Evolutionary conservation across 495 filamentous ascomycete genomes (phyloP).

Genomic region (Astrothelium subdiscretum): DNA sequence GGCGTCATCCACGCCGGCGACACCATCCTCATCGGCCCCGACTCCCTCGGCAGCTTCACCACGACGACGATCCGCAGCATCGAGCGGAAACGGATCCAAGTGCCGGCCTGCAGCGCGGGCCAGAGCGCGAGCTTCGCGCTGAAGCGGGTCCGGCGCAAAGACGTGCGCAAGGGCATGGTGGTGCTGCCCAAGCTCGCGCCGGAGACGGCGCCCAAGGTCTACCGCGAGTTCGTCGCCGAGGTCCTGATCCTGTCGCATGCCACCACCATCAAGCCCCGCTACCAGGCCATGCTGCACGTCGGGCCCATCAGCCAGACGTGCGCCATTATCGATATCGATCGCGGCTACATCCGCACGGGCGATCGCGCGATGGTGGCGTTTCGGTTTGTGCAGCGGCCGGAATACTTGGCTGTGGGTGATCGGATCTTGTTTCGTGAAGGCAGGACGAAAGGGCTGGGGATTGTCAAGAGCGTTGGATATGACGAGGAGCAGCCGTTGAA

Average conservation of each 20-base stretch:
- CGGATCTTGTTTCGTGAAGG: constrained; percentile 89
- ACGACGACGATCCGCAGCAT: constrained; percentile 86
- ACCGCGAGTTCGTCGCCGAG: constrained; percentile 88
- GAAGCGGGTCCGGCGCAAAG: constrained; percentile 73
- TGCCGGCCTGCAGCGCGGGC: constrained; percentile 79
- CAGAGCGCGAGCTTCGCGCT: constrained; percentile 89
- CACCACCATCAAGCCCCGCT: constrained; percentile 96
- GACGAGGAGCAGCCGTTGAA: constrained; percentile 52
- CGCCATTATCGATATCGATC: constrained; percentile 93
- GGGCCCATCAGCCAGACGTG: constrained; percentile 93
- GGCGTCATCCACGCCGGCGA: constrained; percentile 86
- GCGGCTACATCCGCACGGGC: constrained; percentile 88
- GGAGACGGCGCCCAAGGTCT: constrained; percentile 52
- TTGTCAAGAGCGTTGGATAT: constrained; percentile 86
- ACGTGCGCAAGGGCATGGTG: constrained; percentile 98
- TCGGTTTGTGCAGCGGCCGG: constrained; percentile 88
- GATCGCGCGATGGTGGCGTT: constrained; percentile 89
- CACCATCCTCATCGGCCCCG: constrained; percentile 77
- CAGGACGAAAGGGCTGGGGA: constrained; percentile 87
- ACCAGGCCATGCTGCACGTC: constrained; percentile 97
- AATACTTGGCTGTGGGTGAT: constrained; percentile 82
- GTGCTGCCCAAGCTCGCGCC: constrained; percentile 43
- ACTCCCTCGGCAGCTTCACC: constrained; percentile 83
- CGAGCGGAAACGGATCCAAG: constrained; percentile 85
- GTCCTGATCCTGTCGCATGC: constrained; percentile 92